Evolutionary conservation across 129 eudicot species (phyloP), one percentile per base, ranked within the genome.

Genomic region (Arctium lappa): DNA sequence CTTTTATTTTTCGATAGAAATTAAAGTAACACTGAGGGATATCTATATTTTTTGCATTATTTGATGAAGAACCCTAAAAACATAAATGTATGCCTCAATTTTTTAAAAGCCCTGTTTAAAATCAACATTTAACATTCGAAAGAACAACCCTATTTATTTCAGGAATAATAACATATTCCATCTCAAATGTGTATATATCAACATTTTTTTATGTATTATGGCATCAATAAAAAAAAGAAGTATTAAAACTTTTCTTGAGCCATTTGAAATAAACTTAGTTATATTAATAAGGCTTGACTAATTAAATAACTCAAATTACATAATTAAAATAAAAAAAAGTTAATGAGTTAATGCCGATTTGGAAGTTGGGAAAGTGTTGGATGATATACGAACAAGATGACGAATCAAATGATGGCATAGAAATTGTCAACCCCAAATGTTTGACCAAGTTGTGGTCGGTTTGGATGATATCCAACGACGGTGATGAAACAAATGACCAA

Each of bases 401-500:
- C 75, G 73, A 78, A 77, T 53, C 83, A 77, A 84, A 72, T 78
- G 79, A 79, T 38, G 75, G 36, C 83, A 79, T 73, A 79, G 87
- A 84, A 78, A 84, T 84, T 79, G 79, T 84, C 87, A 84, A 78
- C 83, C 30, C 69, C 83, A 66, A 78, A 72, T 72, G 75, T 78
- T 79, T 84, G 87, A 84, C 83, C 53, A 79, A 39, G 63, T 8
- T 71, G 34, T 78, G 83, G 83, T 78, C 79, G 79, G 78, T 78
- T 72, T 72, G 16, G 81, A 78, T 79, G 76, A 84, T 79, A 79
- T 73, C 81, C 68, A 15, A 78, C 40, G 83, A 63, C 5, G 68
- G 10, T 71, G 48, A 78, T 83, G 62, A 18, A 84, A 63, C 78
- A 53, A 72, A 56, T 12, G 65, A 77, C 53, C 3, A 33, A 71